These are phyloP conservation scores for Puccinia triticina DNA, from an alignment of 1,284 basidiomycete species.

Conservation along the genomic window DNA sequence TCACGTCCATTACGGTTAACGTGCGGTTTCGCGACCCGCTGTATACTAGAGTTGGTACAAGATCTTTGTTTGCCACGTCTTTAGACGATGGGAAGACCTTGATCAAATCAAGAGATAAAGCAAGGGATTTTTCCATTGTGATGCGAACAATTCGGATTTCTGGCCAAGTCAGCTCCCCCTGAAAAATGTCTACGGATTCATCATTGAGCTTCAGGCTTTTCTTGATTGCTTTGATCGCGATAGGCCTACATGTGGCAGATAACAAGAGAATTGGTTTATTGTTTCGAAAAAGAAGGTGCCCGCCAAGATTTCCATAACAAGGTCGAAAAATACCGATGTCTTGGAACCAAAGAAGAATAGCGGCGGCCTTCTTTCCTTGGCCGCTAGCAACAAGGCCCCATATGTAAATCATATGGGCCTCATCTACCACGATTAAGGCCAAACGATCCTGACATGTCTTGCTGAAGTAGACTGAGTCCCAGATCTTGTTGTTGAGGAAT, in stretches of 20 bases:
- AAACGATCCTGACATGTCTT: background rate
- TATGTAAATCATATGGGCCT: no score
- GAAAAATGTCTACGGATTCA: background rate
- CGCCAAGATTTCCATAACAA: conserved; percentile 8
- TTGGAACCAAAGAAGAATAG: background rate
- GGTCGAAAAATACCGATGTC: conserved; percentile 5
- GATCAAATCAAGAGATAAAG: background rate
- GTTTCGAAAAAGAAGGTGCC: background rate
- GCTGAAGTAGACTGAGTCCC: background rate
- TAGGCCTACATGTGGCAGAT: background rate
- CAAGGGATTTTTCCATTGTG: background rate
- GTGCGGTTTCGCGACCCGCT: no score
- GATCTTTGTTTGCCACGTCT: background rate
- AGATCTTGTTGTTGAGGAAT: background rate
- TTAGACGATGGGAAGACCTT: background rate
- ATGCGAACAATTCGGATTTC: no score
- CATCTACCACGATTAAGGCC: background rate
- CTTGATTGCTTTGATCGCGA: background rate
- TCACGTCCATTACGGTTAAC: no score
- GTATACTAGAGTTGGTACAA: no score
- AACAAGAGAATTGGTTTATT: background rate
- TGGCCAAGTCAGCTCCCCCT: background rate
- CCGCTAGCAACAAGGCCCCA: background rate
- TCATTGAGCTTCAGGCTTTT: background rate
- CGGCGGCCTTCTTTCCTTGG: background rate